Evolutionary conservation across 2,329 filamentous ascomycete genomes (phyloP).

Genomic region (Phialophora tarda): DNA sequence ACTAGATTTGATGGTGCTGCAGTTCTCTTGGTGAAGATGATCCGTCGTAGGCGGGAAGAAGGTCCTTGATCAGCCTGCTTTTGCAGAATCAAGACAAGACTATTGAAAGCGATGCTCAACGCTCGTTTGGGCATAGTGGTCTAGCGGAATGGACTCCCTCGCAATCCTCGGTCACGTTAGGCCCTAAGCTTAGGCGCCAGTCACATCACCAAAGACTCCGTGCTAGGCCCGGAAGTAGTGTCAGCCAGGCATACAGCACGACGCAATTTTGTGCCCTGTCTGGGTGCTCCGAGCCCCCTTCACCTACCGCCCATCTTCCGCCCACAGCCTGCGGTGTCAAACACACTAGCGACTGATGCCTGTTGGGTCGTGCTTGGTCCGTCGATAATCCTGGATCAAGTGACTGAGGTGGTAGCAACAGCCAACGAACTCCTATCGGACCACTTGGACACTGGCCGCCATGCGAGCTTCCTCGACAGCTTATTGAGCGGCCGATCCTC

Average conservation of each 20-base stretch:
- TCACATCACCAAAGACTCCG: background rate
- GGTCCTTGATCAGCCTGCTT: slow-evolving; percentile 11
- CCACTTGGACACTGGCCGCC: slow-evolving; percentile 3
- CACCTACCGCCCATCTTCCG: slow-evolving; percentile 18
- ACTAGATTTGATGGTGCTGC: background rate
- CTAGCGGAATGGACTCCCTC: no score
- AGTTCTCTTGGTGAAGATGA: background rate
- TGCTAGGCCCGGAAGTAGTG: slow-evolving; percentile 10
- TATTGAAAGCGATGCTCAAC: background rate
- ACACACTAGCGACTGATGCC: slow-evolving; percentile 14
- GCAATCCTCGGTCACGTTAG: background rate
- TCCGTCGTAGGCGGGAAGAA: background rate
- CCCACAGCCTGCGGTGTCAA: slow-evolving; percentile 13
- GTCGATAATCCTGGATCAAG: background rate
- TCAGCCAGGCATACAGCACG: slow-evolving; percentile 1
- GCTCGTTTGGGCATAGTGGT: background rate
- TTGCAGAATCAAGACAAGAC: slow-evolving; percentile 9
- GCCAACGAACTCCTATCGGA: slow-evolving; percentile 11
- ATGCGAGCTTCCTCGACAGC: slow-evolving; percentile 10
- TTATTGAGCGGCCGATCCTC: slow-evolving; percentile 13
- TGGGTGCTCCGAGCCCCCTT: background rate
- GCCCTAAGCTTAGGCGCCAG: background rate
- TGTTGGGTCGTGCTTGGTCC: slow-evolving; percentile 1
- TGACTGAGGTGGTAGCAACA: slow-evolving; percentile 4
- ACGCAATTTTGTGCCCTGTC: slow-evolving; percentile 10